phyloP scores from a whole-genome alignment of 352 stramenopile genomes.

The Peronospora belbahrii region DNA sequence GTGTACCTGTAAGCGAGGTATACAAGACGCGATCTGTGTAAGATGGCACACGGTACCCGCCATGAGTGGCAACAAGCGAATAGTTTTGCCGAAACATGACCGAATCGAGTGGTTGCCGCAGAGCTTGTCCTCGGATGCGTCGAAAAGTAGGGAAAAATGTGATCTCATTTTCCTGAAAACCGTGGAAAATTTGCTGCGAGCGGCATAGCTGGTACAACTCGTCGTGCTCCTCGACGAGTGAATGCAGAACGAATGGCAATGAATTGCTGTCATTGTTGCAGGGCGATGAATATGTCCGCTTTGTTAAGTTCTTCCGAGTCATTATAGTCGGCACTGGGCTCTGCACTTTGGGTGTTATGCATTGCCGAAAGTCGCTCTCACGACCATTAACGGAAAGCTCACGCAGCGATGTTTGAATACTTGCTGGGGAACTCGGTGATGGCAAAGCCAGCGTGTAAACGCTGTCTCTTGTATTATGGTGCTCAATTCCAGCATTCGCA shows the following conservation, averaged over 20 bases:
- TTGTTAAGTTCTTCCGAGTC: slow-evolving; percentile 1
- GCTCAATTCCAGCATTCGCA: slow-evolving; percentile 18
- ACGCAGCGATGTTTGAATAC: slow-evolving; percentile 20
- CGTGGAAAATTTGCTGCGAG: slow-evolving; percentile 68
- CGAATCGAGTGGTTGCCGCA: slow-evolving; percentile 26
- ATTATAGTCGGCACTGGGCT: slow-evolving; percentile 14
- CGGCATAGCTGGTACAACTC: slow-evolving; percentile 55
- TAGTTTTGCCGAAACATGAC: slow-evolving; percentile 48
- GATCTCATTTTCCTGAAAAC: slow-evolving; percentile 67
- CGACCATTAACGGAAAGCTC: slow-evolving; percentile 20
- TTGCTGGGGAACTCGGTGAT: slow-evolving; percentile 22
- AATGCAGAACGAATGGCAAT: slow-evolving; percentile 18
- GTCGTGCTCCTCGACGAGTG: slow-evolving; percentile 60
- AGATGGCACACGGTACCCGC: slow-evolving; percentile 69
- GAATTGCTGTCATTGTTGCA: slow-evolving; percentile 23
- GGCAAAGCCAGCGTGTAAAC: slow-evolving; percentile 14
- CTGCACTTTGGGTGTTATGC: slow-evolving; percentile 38
- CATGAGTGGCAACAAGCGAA: slow-evolving; percentile 48
- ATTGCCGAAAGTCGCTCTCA: slow-evolving; percentile 37
- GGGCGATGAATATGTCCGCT: slow-evolving; percentile 6
- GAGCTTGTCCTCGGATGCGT: slow-evolving; percentile 44
- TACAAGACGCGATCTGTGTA: slow-evolving; percentile 88
- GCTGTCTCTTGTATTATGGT: slow-evolving; percentile 10
- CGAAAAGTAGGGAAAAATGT: slow-evolving; percentile 76
- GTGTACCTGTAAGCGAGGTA: slow-evolving; percentile 53